Conservation (phyloP, 495 filamentous ascomycete genomes). For the Astrothelium subdiscretum region DNA sequence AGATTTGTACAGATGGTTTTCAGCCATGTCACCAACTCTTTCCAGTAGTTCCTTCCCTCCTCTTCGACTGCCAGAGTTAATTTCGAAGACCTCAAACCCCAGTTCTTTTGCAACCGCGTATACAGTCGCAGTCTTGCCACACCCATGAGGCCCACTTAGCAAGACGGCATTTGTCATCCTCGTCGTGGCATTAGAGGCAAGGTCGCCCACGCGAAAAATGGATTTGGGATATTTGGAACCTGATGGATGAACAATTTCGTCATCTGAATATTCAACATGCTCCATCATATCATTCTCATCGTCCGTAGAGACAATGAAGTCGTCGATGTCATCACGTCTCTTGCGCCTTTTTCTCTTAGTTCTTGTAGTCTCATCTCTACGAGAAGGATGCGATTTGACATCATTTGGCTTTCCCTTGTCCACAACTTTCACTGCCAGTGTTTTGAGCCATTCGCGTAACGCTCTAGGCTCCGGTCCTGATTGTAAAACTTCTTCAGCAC, state of each 20-base stretch:
- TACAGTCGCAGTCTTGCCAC: conserved; percentile 85
- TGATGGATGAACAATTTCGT: conserved; percentile 44
- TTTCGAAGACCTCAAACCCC: conserved; percentile 89
- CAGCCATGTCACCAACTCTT: conserved; percentile 90
- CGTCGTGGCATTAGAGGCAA: conserved; percentile 24
- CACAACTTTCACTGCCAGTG: conserved; percentile 60
- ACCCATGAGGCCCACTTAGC: conserved; percentile 80
- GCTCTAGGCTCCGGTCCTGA: conserved; percentile 55
- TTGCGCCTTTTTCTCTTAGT: conserved; percentile 55
- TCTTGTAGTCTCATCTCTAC: conserved; percentile 28
- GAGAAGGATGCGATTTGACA: conserved; percentile 11
- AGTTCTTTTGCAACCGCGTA: conserved; percentile 94
- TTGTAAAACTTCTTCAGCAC: conserved; percentile 65
- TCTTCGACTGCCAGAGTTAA: conserved; percentile 70
- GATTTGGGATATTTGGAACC: conserved; percentile 42
- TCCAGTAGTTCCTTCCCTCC: conserved; percentile 86
- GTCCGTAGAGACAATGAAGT: conserved; percentile 75
- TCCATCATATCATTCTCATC: conserved; percentile 69
- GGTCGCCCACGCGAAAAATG: conserved; percentile 48
- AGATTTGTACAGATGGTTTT: conserved; percentile 78
- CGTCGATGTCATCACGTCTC: conserved; percentile 59
- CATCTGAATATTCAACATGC: conserved; percentile 46
- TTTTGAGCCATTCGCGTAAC: conserved; percentile 74
- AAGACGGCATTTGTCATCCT: conserved; percentile 49
- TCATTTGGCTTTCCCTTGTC: conserved; percentile 42